phyloP scores from a whole-genome alignment of 129 eudicot genomes.

The Artemisia argyi region DNA sequence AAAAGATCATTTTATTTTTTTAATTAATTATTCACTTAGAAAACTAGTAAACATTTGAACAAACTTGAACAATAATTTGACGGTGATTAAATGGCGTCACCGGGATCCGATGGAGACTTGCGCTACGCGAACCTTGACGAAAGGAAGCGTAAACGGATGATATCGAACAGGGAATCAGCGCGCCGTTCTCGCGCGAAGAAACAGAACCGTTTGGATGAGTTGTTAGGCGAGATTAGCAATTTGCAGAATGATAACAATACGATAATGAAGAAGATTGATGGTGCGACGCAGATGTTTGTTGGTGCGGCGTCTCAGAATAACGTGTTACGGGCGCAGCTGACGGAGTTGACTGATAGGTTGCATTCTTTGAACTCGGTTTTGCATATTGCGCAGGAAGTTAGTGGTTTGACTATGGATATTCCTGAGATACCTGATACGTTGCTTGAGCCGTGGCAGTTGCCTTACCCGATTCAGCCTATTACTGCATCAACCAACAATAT shows the following conservation, averaged over 20 bases:
- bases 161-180: constrained; percentile 78
- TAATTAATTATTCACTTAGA: neutral
- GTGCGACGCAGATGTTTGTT: constrained; percentile 36
- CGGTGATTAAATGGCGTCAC: constrained; percentile 26
- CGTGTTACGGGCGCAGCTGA: constrained; percentile 59
- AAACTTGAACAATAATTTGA: neutral
- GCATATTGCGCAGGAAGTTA: constrained; percentile 53
- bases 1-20: neutral
- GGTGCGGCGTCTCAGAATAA: constrained; percentile 55
- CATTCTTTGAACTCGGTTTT: constrained; percentile 54
- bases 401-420: constrained; percentile 52
- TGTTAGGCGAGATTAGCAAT: constrained; percentile 41
- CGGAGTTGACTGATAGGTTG: constrained; percentile 62
- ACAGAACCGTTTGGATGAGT: constrained; percentile 59
- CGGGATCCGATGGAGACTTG: constrained; percentile 47
- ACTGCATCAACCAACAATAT: constrained; percentile 39
- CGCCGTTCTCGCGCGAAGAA: constrained; percentile 63
- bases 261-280: constrained; percentile 38
- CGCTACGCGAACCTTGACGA: constrained; percentile 48
- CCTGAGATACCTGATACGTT: constrained; percentile 55
- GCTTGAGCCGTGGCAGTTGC: constrained; percentile 80
- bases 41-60: too few species aligned
- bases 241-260: constrained; percentile 43
- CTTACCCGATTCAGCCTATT: constrained; percentile 52
- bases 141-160: constrained; percentile 56